A percentile compares a stretch with the other conserved stretches of the same genome.
These are phyloP conservation scores for Boletus sp. DNA, from an alignment of 768 basidiomycete genomes.

Conservation along the genomic window DNA sequence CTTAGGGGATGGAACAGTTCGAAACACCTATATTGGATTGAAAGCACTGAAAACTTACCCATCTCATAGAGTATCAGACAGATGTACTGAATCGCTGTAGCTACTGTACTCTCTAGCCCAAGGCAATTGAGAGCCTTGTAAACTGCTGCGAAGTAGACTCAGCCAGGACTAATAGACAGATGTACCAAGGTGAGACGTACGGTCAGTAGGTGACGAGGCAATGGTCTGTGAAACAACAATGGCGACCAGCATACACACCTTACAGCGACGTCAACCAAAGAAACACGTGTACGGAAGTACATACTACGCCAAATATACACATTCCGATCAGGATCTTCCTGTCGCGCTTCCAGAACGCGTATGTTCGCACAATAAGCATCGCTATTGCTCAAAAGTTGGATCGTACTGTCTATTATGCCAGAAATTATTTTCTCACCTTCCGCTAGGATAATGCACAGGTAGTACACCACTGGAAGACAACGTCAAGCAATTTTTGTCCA, in stretches of 20 bases:
- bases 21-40: not conserved
- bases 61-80: constrained; percentile 18
- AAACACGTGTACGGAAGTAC: not conserved
- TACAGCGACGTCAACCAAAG: not conserved
- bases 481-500: not conserved
- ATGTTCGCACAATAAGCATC: constrained; percentile 22
- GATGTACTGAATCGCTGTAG: constrained; percentile 8
- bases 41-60: not conserved
- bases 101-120: not conserved
- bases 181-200: constrained; percentile 1
- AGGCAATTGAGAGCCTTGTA: constrained; percentile 11
- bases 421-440: constrained; percentile 12
- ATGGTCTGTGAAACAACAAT: constrained; percentile 10
- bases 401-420: not conserved
- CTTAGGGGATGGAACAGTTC: not conserved
- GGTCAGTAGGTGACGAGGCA: not conserved
- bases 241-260: constrained; percentile 7
- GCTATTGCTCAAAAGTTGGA: not conserved
- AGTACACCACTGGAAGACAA: constrained; percentile 10
- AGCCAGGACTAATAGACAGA: not conserved
- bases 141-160: constrained; percentile 3
- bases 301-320: constrained; percentile 8
- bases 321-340: constrained; percentile 20
- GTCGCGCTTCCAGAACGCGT: constrained; percentile 14
- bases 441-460: constrained; percentile 13